A percentile compares a stretch with the other conserved stretches of the same genome.
Evolutionary conservation across 768 basidiomycete genomes (phyloP).

Genomic region (Cystobasidium onofrii): DNA sequence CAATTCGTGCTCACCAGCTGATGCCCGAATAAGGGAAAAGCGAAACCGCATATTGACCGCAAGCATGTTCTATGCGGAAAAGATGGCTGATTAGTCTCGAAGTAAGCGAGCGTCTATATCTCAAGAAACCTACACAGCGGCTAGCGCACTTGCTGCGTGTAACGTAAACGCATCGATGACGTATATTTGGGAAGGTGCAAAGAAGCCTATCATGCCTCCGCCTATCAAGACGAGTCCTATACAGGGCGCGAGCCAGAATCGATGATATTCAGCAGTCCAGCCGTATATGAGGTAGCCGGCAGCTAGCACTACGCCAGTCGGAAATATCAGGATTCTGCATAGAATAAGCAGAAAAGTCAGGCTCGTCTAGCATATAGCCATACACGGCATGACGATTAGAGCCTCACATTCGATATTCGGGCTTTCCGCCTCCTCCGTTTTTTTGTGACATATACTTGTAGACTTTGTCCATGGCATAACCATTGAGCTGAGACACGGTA

Average conservation of each 20-base stretch:
- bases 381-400: background rate
- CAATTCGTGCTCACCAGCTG: conserved; percentile 44
- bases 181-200: conserved; percentile 60
- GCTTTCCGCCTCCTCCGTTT: conserved; percentile 54
- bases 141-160: conserved; percentile 52
- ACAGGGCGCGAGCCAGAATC: background rate
- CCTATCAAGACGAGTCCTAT: conserved; percentile 35
- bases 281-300: conserved; percentile 62
- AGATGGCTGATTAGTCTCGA: background rate
- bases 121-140: conserved; percentile 49
- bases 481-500: conserved; percentile 53
- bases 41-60: conserved; percentile 62
- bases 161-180: conserved; percentile 50
- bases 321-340: background rate
- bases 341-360: background rate
- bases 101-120: background rate
- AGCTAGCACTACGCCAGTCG: conserved; percentile 52
- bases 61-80: conserved; percentile 48
- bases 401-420: conserved; percentile 46
- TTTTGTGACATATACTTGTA: conserved; percentile 53
- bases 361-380: background rate
- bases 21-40: conserved; percentile 69
- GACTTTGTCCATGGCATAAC: conserved; percentile 54
- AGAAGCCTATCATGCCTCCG: conserved; percentile 54
- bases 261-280: conserved; percentile 50